A percentile compares a stretch with the other conserved stretches of the same genome.
Evolutionary conservation across 768 basidiomycete genomes (phyloP).

Genomic region (Auricularia sp.): DNA sequence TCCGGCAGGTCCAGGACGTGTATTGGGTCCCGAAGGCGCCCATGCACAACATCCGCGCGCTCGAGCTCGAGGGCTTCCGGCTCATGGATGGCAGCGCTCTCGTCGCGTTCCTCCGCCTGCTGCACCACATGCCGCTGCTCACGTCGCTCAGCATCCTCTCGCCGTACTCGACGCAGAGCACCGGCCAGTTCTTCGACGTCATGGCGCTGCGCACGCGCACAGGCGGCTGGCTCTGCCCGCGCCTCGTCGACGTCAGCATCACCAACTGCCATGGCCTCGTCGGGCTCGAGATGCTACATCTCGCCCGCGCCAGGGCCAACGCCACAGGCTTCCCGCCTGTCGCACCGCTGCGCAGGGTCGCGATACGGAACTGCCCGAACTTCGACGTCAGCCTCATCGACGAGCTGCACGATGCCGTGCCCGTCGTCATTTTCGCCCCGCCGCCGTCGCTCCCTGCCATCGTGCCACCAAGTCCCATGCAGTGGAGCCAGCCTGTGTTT

Average conservation of each 20-base stretch:
- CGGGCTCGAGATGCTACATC: conserved; percentile 20
- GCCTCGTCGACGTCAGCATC: conserved; percentile 18
- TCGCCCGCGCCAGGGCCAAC: conserved; percentile 14
- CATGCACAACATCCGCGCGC: conserved; percentile 16
- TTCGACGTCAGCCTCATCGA: background rate
- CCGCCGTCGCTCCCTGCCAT: background rate
- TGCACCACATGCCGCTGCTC: conserved; percentile 19
- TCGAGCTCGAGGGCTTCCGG: conserved; percentile 20
- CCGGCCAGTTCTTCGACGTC: conserved; percentile 17
- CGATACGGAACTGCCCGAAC: background rate
- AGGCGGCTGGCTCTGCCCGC: conserved; percentile 19
- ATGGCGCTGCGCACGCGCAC: conserved; percentile 11
- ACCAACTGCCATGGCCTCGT: conserved; percentile 20
- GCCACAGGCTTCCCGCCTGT: background rate
- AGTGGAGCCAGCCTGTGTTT: background rate
- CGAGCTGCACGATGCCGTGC: background rate
- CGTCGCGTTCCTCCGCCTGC: conserved; percentile 20
- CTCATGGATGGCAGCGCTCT: conserved; percentile 20
- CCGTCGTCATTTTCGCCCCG: background rate
- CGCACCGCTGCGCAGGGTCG: background rate
- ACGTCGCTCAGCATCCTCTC: conserved; percentile 19
- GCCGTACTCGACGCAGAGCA: conserved; percentile 10
- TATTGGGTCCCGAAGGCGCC: conserved; percentile 19
- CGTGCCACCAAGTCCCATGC: background rate
- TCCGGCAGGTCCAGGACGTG: conserved; percentile 16